Evolutionary conservation across 2,329 filamentous ascomycete genomes (phyloP), one percentile per base, ranked within the genome.

Genomic region (Alternaria incomplexa): DNA sequence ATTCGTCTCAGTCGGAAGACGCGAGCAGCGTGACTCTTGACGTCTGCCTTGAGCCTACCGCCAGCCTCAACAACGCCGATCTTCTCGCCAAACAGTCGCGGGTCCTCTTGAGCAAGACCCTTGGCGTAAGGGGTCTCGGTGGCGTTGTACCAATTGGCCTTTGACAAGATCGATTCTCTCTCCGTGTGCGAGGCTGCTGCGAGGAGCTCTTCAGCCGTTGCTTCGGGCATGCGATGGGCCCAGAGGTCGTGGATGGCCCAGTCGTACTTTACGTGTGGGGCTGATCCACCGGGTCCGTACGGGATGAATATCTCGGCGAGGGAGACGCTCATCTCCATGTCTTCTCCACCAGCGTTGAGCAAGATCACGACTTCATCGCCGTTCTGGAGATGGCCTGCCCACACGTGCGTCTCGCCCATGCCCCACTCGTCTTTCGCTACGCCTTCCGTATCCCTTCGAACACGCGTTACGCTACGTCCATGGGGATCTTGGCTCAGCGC

Each of bases 221-320:
- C 23, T 3, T 68, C 57, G 0, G 66, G 9, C 71, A 73, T 73
- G 28, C 71, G 71, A 25, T 69, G 45, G 1, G 70, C 70, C 70
- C 71, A 73, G 2, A 73, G 67, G 23, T 73, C 71, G 43, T 73
- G 66, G 17, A 73, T 58, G 1, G 67, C 65, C 71, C 71, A 73
- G 46, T 71, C 67, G 30, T 64, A 74, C 10, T 70, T 66, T 23
- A 65, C 63, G 46, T 71, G 71, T 1, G 68, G 71, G 6, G 71
- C 71, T 12, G 72, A 70, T 22, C 71, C 71, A 15, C 69, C 70
- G 1, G 71, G 67, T 40, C 71, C 70, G 17, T 70, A 72, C 1
- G 70, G 66, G 1, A 69, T 70, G 48, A 73, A 73, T 15, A 73
- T 71, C 46, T 73, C 70, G 0, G 68, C 63, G 17, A 73, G 67